These are phyloP conservation scores for Colletotrichum camelliae DNA, from an alignment of 2,329 filamentous ascomycete species.

Conservation along the genomic window DNA sequence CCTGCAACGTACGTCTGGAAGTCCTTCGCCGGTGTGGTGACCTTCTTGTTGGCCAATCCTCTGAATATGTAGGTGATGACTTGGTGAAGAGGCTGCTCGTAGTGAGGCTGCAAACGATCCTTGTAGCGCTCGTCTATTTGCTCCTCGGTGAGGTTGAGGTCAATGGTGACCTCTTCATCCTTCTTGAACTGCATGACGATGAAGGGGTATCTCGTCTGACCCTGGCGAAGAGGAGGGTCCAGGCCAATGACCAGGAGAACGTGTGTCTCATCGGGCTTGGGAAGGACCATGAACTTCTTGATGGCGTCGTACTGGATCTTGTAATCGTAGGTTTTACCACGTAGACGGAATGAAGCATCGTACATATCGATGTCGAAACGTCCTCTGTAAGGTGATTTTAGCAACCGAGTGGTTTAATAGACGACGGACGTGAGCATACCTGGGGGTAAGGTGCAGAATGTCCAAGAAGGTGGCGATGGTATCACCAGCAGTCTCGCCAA, in stretches of 20 bases:
- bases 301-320: constrained; percentile 98
- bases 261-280: constrained; percentile 98
- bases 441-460: constrained; percentile 93
- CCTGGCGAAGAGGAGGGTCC: constrained; percentile 93
- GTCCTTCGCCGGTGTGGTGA: constrained; percentile 91
- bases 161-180: constrained; percentile 95
- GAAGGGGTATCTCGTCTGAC: constrained; percentile 97
- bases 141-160: constrained; percentile 94
- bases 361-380: constrained; percentile 99
- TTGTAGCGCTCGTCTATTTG: constrained; percentile 85
- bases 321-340: constrained; percentile 99
- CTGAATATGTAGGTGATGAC: constrained; percentile 96
- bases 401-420: neutral
- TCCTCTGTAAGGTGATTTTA: constrained; percentile 66
- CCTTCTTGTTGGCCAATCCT: constrained; percentile 92
- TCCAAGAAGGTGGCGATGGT: constrained; percentile 98
- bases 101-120: constrained; percentile 85
- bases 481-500: constrained; percentile 98
- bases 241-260: constrained; percentile 93
- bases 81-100: constrained; percentile 91
- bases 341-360: constrained; percentile 93
- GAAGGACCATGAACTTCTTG: constrained; percentile 98
- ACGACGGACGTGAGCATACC: constrained; percentile 51
- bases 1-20: constrained; percentile 71
- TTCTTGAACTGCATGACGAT: constrained; percentile 99